Conservation (phyloP, 148 eudicot species). For the Camellia granthamiana region DNA sequence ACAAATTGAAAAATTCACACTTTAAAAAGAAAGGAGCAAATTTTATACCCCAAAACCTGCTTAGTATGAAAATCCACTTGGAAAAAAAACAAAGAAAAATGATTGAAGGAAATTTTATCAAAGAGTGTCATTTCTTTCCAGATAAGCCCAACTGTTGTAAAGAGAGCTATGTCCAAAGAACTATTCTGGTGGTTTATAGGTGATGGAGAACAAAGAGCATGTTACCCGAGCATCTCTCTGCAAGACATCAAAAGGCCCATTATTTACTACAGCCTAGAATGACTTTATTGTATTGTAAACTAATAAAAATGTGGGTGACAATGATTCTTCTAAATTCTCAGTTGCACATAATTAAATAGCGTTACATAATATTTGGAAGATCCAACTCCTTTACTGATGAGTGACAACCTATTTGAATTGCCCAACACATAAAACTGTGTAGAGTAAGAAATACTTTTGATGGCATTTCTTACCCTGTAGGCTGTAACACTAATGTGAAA, state of each 20-base stretch:
- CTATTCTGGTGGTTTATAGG: background rate
- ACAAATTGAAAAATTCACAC: background rate
- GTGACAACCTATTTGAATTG: too few relatives aligned
- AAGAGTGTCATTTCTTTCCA: too few relatives aligned
- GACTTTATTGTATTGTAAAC: background rate
- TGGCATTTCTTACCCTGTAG: too few relatives aligned
- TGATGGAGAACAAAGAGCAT: background rate
- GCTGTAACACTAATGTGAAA: too few relatives aligned
- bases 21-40: background rate
- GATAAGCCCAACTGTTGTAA: too few relatives aligned
- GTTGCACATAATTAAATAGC: background rate
- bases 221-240: background rate
- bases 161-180: background rate
- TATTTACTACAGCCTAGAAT: background rate
- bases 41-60: background rate
- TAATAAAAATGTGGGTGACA: too few relatives aligned
- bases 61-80: too few relatives aligned
- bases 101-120: background rate
- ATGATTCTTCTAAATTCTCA: too few relatives aligned
- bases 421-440: too few relatives aligned
- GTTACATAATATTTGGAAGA: background rate
- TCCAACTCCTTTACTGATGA: too few relatives aligned
- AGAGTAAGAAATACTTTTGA: too few relatives aligned
- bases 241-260: background rate
- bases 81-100: too few relatives aligned